Evolutionary conservation across 1,284 basidiomycete species (phyloP).

Genomic region (Fistulinella staudtii): DNA sequence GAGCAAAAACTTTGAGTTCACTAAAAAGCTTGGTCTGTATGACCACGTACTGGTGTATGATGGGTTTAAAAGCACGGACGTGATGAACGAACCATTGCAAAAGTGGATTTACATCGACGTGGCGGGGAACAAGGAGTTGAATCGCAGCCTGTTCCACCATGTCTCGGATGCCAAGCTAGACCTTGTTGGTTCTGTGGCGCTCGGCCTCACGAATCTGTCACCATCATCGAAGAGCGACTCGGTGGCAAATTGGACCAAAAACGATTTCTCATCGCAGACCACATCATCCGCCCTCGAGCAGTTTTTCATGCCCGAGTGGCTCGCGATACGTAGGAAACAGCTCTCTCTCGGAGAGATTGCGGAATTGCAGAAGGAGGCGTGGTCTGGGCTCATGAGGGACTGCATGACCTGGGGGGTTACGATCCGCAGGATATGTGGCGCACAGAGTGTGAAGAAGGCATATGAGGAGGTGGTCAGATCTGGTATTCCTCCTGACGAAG

Average conservation of each 20-base stretch:
- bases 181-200: constrained; percentile 42
- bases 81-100: constrained; percentile 25
- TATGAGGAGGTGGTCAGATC: constrained; percentile 43
- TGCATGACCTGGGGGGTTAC: constrained; percentile 49
- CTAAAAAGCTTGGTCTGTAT: constrained; percentile 48
- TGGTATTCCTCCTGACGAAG: constrained; percentile 50
- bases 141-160: constrained; percentile 39
- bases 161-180: constrained; percentile 34
- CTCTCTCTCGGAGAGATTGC: constrained; percentile 45
- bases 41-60: constrained; percentile 52
- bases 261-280: constrained; percentile 29
- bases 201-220: constrained; percentile 53
- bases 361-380: constrained; percentile 47
- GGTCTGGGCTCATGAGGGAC: constrained; percentile 53
- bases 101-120: constrained; percentile 61
- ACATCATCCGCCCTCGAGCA: constrained; percentile 35
- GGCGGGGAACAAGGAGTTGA: constrained; percentile 50
- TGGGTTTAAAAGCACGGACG: constrained; percentile 31
- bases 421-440: constrained; percentile 45
- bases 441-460: constrained; percentile 41
- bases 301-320: constrained; percentile 68
- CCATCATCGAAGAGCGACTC: constrained; percentile 37
- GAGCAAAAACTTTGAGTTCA: constrained; percentile 49
- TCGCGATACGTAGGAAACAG: constrained; percentile 47
- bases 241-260: constrained; percentile 35